A percentile compares a stretch with the other conserved stretches of the same genome.
phyloP scores from a whole-genome alignment of 1,139 yeast genomes.

The Magnusiomyces fungicola region DNA sequence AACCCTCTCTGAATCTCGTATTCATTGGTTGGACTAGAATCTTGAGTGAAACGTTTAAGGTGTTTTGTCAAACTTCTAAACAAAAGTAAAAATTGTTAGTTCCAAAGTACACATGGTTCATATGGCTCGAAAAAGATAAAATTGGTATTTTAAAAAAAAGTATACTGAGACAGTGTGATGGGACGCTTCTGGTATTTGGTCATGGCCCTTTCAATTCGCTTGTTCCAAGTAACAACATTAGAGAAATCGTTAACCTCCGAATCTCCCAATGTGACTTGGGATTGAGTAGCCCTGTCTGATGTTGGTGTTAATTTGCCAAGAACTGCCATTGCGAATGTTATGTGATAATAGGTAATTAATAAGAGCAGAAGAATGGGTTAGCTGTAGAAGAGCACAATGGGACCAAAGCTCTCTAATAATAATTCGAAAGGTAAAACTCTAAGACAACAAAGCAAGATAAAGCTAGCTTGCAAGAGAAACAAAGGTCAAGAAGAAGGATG shows the following conservation, averaged over 20 bases:
- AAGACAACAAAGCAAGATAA: neutral
- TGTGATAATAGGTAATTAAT: neutral
- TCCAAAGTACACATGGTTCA: neutral
- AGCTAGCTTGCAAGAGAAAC: neutral
- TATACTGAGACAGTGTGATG: conserved; percentile 3
- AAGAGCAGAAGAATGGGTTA: neutral
- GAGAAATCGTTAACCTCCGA: neutral
- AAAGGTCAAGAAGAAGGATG: neutral
- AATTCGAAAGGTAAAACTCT: too few relatives aligned
- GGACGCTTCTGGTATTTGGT: neutral
- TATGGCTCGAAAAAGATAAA: neutral
- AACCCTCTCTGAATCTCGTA: neutral
- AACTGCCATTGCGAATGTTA: neutral
- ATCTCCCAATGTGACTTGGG: neutral
- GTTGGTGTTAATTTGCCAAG: neutral
- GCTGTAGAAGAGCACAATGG: neutral
- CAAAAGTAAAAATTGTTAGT: too few relatives aligned
- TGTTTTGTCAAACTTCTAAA: conserved; percentile 1
- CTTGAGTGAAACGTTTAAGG: conserved; percentile 1
- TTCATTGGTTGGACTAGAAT: neutral
- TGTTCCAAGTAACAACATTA: conserved; percentile 2
- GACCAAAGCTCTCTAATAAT: too few relatives aligned
- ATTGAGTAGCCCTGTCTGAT: neutral
- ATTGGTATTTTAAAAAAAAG: neutral
- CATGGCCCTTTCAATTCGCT: neutral